A percentile compares a stretch with the other conserved stretches of the same genome.
Conservation (phyloP, 495 filamentous ascomycete genomes). For the Amphirosellinia nigrospora region DNA sequence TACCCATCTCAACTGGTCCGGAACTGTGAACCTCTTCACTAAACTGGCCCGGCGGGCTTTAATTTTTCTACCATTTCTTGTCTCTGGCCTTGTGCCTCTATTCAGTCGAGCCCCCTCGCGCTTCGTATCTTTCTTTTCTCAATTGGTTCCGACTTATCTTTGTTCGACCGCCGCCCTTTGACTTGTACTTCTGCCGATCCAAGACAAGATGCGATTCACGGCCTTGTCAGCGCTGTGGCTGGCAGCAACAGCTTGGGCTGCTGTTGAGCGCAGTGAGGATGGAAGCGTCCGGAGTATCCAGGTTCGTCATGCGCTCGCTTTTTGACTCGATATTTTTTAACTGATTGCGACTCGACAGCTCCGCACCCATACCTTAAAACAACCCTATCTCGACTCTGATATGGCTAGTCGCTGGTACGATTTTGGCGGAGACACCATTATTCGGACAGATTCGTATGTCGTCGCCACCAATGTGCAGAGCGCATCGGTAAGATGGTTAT, state of each 20-base stretch:
- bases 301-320: constrained; percentile 44
- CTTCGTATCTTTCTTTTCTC: constrained; percentile 21
- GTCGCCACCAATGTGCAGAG: constrained; percentile 11
- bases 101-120: constrained; percentile 12
- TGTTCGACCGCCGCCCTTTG: neutral
- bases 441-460: constrained; percentile 87
- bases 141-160: constrained; percentile 5
- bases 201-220: constrained; percentile 53
- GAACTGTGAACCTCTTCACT: constrained; percentile 25
- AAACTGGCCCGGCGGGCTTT: constrained; percentile 23
- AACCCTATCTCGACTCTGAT: constrained; percentile 98
- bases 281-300: constrained; percentile 62
- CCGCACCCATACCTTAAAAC: constrained; percentile 40
- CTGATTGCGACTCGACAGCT: constrained; percentile 74
- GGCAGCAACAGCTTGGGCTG: constrained; percentile 56
- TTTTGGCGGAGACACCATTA: constrained; percentile 94
- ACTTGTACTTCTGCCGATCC: constrained; percentile 12
- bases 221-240: constrained; percentile 61
- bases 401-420: constrained; percentile 99
- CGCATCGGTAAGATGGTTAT: neutral
- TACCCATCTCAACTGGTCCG: constrained; percentile 1
- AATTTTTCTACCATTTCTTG: constrained; percentile 11
- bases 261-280: constrained; percentile 50
- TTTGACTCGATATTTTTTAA: constrained; percentile 48
- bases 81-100: constrained; percentile 27